phyloP scores from a whole-genome alignment of 768 basidiomycete species.

The Pholiota molesta region DNA sequence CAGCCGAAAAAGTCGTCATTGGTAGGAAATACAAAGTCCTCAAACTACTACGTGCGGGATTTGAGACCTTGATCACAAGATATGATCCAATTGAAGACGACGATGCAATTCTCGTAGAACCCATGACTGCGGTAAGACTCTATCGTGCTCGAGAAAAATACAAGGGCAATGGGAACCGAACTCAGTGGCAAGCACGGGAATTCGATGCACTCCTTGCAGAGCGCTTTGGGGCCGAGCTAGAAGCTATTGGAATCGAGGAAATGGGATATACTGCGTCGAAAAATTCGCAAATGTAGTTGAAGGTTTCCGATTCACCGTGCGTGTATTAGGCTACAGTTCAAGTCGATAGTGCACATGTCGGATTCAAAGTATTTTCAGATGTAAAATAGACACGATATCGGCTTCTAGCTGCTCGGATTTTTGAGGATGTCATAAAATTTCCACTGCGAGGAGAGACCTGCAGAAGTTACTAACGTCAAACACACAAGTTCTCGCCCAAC shows the following conservation, averaged over 20 bases:
- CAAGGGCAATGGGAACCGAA: not conserved
- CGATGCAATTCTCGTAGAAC: not conserved
- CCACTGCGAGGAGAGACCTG: too few relatives aligned
- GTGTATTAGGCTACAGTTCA: too few relatives aligned
- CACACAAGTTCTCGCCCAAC: too few relatives aligned
- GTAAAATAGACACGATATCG: too few relatives aligned
- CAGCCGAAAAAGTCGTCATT: not conserved
- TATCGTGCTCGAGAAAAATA: not conserved
- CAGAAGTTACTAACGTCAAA: too few relatives aligned
- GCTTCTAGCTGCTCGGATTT: too few relatives aligned
- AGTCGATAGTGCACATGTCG: too few relatives aligned
- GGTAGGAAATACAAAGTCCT: not conserved
- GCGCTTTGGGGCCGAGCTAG: not conserved
- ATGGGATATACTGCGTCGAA: not conserved
- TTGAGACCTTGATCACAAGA: not conserved
- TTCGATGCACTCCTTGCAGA: too few relatives aligned
- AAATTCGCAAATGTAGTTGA: not conserved
- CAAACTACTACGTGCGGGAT: not conserved
- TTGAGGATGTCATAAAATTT: too few relatives aligned
- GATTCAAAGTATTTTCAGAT: too few relatives aligned
- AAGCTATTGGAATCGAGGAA: not conserved
- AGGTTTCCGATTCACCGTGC: too few relatives aligned
- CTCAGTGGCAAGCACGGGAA: too few relatives aligned
- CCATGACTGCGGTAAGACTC: not conserved
- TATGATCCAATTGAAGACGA: not conserved